A percentile compares a stretch with the other conserved stretches of the same genome.
Conservation (phyloP, 1,284 basidiomycete species). For the Cryptococcus deneoformans region DNA sequence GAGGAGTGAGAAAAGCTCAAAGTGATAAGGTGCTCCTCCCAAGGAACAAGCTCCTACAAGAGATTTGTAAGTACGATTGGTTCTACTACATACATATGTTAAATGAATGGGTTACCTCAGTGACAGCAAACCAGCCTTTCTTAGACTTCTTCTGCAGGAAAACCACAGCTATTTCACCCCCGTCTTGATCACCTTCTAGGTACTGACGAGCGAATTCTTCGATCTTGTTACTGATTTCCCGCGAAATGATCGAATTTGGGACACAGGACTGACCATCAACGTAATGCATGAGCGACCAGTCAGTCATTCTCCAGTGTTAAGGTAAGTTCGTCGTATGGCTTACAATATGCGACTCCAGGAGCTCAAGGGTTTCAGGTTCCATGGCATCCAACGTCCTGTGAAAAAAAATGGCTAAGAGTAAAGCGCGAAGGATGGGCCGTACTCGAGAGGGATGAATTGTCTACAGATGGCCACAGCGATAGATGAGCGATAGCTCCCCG, state of each 20-base stretch:
- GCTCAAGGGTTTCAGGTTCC: slow-evolving; percentile 38
- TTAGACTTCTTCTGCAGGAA: slow-evolving; percentile 42
- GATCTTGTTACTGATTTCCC: slow-evolving; percentile 29
- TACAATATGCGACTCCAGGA: slow-evolving; percentile 41
- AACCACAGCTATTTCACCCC: slow-evolving; percentile 41
- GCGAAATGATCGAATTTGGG: slow-evolving; percentile 22
- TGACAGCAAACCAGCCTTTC: slow-evolving; percentile 47
- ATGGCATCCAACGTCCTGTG: slow-evolving; percentile 36
- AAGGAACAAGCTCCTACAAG: slow-evolving; percentile 40
- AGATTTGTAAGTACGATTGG: background rate
- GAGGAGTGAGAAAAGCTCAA: slow-evolving; percentile 10
- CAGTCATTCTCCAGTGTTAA: too few species aligned
- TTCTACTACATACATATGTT: background rate
- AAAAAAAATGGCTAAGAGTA: slow-evolving; percentile 41
- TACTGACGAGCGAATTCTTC: slow-evolving; percentile 31
- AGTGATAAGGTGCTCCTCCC: slow-evolving; percentile 47
- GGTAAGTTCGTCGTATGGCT: slow-evolving; percentile 1
- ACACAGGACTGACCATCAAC: slow-evolving; percentile 10
- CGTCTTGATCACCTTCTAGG: slow-evolving; percentile 17
- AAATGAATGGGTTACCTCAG: slow-evolving; percentile 29
- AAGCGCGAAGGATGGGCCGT: slow-evolving; percentile 25
- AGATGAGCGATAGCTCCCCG: background rate
- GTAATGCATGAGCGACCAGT: too few species aligned
- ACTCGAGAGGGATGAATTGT: slow-evolving; percentile 31
- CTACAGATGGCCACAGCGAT: slow-evolving; percentile 9